Evolutionary conservation across 805 yeast species (phyloP).

Genomic region (Suhomyces canberraensis): DNA sequence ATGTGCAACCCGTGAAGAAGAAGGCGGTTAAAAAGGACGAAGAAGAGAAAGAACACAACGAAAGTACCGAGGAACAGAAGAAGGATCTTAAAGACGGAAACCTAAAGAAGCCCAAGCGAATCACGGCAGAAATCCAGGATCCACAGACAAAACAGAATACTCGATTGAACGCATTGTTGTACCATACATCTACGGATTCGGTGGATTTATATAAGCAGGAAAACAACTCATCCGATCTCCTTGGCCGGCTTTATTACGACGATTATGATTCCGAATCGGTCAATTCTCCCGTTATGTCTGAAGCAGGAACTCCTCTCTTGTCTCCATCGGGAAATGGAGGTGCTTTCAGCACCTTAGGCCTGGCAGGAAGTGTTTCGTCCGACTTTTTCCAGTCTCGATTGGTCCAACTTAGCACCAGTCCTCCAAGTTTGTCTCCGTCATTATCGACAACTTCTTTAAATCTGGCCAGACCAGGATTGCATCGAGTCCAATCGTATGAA

Average conservation of each 20-base stretch:
- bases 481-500: constrained; percentile 23
- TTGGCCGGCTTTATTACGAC: constrained; percentile 42
- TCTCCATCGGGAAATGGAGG: constrained; percentile 13
- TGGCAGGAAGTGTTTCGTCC: constrained; percentile 1
- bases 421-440: constrained; percentile 6
- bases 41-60: not conserved
- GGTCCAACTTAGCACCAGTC: constrained; percentile 5
- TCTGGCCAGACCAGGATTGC: not conserved
- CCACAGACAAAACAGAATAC: constrained; percentile 35
- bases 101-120: constrained; percentile 1
- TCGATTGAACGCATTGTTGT: constrained; percentile 34
- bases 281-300: constrained; percentile 18
- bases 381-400: constrained; percentile 11
- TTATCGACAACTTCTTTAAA: constrained; percentile 7
- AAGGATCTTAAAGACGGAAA: not conserved
- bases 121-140: constrained; percentile 2
- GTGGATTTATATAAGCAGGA: constrained; percentile 36
- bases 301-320: constrained; percentile 13
- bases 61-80: not conserved
- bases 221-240: constrained; percentile 36
- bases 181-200: constrained; percentile 36
- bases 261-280: constrained; percentile 36
- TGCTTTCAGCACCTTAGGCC: not conserved
- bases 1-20: not conserved
- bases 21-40: not conserved